phyloP scores from a whole-genome alignment of 805 yeast species.

The Clavispora fructus region DNA sequence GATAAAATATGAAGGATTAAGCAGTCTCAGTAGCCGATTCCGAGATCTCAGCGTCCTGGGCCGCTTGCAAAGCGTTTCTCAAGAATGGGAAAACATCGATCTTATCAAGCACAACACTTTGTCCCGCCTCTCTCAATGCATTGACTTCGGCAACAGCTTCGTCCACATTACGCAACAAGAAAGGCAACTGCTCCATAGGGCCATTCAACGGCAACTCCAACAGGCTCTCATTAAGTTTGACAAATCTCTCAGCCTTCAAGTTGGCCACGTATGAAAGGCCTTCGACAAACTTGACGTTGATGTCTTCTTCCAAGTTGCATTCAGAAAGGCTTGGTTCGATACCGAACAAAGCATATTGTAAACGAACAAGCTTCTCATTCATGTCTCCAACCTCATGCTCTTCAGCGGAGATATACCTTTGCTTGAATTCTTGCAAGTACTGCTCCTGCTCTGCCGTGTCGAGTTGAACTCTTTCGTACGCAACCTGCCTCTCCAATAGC shows the following conservation, averaged over 20 bases:
- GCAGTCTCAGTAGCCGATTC: neutral
- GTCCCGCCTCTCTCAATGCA: conserved; percentile 42
- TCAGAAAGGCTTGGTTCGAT: conserved; percentile 62
- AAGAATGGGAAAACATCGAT: conserved; percentile 37
- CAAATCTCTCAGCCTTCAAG: conserved; percentile 49
- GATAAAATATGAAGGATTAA: neutral
- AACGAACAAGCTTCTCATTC: conserved; percentile 67
- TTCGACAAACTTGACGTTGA: conserved; percentile 42
- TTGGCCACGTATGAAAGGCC: conserved; percentile 70
- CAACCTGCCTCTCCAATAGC: conserved; percentile 75
- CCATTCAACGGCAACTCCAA: conserved; percentile 34
- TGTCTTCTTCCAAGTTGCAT: conserved; percentile 52
- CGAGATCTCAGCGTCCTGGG: conserved; percentile 1
- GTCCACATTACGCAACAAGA: conserved; percentile 26
- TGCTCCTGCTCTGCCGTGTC: conserved; percentile 39
- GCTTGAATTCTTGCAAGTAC: conserved; percentile 54
- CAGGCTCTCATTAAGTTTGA: conserved; percentile 19
- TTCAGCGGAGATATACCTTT: conserved; percentile 50
- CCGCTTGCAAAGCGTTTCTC: conserved; percentile 24
- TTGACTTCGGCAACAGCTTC: conserved; percentile 44
- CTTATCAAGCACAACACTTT: conserved; percentile 26
- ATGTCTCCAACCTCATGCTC: conserved; percentile 49
- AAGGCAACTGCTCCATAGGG: conserved; percentile 37
- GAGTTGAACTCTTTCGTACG: conserved; percentile 55
- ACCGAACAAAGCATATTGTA: conserved; percentile 82